A percentile compares a stretch with the other conserved stretches of the same genome.
Evolutionary conservation across 2,329 filamentous ascomycete genomes (phyloP).

Genomic region (Byssochlamys sp.): DNA sequence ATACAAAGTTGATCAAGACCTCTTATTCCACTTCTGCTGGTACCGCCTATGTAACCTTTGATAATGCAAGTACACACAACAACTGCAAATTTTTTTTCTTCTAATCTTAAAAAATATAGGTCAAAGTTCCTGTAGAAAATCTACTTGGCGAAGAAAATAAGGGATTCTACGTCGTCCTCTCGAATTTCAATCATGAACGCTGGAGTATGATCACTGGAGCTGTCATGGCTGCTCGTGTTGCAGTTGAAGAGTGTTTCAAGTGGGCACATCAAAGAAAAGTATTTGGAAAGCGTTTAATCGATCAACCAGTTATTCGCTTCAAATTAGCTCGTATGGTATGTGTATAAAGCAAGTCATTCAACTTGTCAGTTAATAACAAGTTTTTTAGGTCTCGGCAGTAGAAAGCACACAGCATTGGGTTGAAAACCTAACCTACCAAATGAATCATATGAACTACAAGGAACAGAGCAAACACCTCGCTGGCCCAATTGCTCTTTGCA

Average conservation of each 20-base stretch:
- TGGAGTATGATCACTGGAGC: constrained; percentile 64
- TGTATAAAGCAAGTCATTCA: background rate
- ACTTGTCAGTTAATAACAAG: constrained; percentile 44
- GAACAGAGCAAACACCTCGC: constrained; percentile 66
- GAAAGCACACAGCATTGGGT: constrained; percentile 82
- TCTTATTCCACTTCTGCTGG: constrained; percentile 68
- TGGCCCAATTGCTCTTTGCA: constrained; percentile 73
- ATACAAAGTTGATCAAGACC: constrained; percentile 54
- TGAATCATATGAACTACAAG: constrained; percentile 73
- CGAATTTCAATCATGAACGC: constrained; percentile 82
- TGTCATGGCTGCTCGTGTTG: constrained; percentile 54
- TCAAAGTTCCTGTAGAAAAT: constrained; percentile 71
- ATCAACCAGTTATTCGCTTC: constrained; percentile 70
- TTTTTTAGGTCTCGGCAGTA: constrained; percentile 73
- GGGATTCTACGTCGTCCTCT: constrained; percentile 73
- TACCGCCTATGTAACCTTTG: constrained; percentile 71
- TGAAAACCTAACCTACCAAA: constrained; percentile 76
- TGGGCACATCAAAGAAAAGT: constrained; percentile 82
- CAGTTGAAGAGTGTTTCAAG: constrained; percentile 76
- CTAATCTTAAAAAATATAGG: no score
- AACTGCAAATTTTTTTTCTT: no score
- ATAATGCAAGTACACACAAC: no score
- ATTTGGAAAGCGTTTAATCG: constrained; percentile 70
- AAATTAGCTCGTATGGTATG: constrained; percentile 45
- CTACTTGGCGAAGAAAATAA: constrained; percentile 74